These are phyloP conservation scores for Blastobotrys robertii DNA, from an alignment of 805 yeast species.

Conservation along the genomic window DNA sequence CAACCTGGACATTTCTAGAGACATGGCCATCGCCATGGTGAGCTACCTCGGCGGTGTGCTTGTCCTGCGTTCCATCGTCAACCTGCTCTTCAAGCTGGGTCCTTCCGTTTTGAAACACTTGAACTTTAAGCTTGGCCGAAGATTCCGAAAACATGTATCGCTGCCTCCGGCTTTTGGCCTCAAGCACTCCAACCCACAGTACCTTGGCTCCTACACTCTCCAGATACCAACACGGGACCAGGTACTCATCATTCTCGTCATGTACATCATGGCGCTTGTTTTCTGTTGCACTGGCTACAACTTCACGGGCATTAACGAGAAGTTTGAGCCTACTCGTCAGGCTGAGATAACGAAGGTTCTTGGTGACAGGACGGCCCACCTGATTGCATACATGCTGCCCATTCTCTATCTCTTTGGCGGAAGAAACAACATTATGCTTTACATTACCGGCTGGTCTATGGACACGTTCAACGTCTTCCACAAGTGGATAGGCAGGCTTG, in stretches of 20 bases:
- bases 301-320: constrained; percentile 8
- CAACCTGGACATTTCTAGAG: background rate
- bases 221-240: constrained; percentile 30
- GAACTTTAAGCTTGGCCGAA: constrained; percentile 9
- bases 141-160: constrained; percentile 11
- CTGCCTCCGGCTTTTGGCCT: constrained; percentile 23
- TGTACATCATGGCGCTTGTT: constrained; percentile 23
- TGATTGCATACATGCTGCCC: constrained; percentile 27
- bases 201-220: constrained; percentile 8
- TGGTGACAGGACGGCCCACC: constrained; percentile 21
- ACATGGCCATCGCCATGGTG: background rate
- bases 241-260: constrained; percentile 26
- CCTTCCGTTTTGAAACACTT: background rate
- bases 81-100: background rate
- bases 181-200: constrained; percentile 18
- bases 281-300: constrained; percentile 17
- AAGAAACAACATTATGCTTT: constrained; percentile 58
- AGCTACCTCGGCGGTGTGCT: constrained; percentile 1
- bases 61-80: background rate
- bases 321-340: background rate
- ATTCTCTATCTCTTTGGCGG: constrained; percentile 50
- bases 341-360: constrained; percentile 24
- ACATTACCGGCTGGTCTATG: constrained; percentile 53
- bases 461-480: constrained; percentile 55
- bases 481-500: constrained; percentile 48